Base-by-base conservation (phyloP, 805 yeast species). In the Sugiyamaella marilandica region DNA sequence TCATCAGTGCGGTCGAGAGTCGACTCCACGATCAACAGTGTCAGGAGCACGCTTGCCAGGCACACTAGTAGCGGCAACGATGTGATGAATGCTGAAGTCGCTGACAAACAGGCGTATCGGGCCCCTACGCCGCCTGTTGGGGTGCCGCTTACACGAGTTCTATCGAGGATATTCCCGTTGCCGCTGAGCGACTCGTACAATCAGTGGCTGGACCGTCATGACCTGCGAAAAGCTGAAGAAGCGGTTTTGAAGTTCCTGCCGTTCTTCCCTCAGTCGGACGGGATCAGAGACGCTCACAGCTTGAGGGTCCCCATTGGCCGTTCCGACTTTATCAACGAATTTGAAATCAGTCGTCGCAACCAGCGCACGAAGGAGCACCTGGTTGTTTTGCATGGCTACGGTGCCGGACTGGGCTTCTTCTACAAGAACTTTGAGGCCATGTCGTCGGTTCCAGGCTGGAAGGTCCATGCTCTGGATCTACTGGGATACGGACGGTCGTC, bases 401-500 rank as follows among this genome's bases (percentile, higher is more conserved):
- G 95, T 1, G 96, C 98, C 0, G 87, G 95, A 0, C 78, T 90
- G 10, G 92, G 95, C 24, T 82, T 89, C 51, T 92, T 82, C 61
- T 78, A 85, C 61, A 79, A 84, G 55, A 91, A 87, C 62, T 79
- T 87, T 56, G 78, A 77, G 45, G 74, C 68, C 0, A 65, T 85
- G 35, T 67, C 69, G 5, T 37, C 58, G 5, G 45, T 63, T 8
- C 63, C 70, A 4, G 67, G 65, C 46, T 87, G 95, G 87, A 77
- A 84, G 51, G 74, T 92, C 41, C 97, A 91, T 70, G 87, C 96
- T 0, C 77, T 92, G 7, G 98, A 92, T 64, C 71, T 91, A 49
- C 76, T 89, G 2, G 98, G 98, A 0, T 92, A 87, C 70, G 98
- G 97, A 0, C 81, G 87, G 54, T 85, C 95, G 1, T 81, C 95